Conservation (phyloP, 2,329 filamentous ascomycete species). For the Talaromyces rugulosus region DNA sequence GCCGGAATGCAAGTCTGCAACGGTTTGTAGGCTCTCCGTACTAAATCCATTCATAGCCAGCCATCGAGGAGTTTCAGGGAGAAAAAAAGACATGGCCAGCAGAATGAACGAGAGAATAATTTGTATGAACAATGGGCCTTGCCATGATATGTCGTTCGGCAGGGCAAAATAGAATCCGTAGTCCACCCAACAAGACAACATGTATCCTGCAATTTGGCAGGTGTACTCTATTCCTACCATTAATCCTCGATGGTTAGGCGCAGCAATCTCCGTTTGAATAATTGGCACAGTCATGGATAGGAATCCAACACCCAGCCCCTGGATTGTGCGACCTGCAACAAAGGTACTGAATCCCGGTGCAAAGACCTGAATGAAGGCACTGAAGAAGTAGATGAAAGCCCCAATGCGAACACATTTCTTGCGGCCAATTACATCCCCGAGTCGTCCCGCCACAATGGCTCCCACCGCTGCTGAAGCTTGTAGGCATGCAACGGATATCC, state of each 20-base stretch:
- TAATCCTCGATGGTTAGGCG: slow-evolving; percentile 31
- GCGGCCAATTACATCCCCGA: slow-evolving; percentile 34
- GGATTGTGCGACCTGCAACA: slow-evolving; percentile 30
- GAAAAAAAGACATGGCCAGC: background rate
- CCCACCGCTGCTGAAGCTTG: slow-evolving; percentile 34
- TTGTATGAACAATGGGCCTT: background rate
- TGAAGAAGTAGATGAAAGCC: slow-evolving; percentile 35
- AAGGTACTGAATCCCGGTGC: slow-evolving; percentile 32
- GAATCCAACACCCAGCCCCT: slow-evolving; percentile 32
- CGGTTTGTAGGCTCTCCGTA: background rate
- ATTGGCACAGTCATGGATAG: slow-evolving; percentile 35
- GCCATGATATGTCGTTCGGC: slow-evolving; percentile 18
- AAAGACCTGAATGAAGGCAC: slow-evolving; percentile 35
- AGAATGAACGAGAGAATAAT: background rate
- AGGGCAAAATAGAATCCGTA: slow-evolving; percentile 36
- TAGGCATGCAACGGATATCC: slow-evolving; percentile 34
- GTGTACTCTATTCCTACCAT: slow-evolving; percentile 40
- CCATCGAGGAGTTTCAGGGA: background rate
- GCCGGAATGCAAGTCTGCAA: background rate
- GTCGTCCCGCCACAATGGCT: slow-evolving; percentile 30
- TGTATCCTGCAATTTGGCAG: slow-evolving; percentile 34
- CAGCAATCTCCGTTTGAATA: slow-evolving; percentile 36
- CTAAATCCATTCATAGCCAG: background rate
- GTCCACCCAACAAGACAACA: slow-evolving; percentile 39
- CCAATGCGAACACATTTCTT: slow-evolving; percentile 35